Evolutionary conservation across 2,329 filamentous ascomycete species (phyloP), one percentile per base, ranked within the genome.

Genomic region (Penicillium polonicum): DNA sequence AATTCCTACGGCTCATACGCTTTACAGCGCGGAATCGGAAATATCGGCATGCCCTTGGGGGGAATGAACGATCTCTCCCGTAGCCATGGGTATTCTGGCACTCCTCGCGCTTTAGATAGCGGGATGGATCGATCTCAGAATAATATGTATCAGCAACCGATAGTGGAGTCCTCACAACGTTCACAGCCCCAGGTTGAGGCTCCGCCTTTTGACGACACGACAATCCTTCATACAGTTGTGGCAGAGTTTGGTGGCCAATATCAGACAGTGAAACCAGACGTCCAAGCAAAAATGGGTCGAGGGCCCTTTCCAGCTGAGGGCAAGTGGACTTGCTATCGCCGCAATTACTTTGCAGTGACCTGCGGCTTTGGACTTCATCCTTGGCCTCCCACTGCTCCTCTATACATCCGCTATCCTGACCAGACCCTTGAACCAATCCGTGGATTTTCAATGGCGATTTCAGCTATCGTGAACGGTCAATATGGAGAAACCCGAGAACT

Each of bases 301-400:
- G 92, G 92, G 0, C 95, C 96, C 76, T 96, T 96, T 71, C 79
- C 87, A 36, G 83, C 83, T 4, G 92, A 95, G 55, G 82, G 84
- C 19, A 90, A 92, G 66, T 96, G 91, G 91, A 96, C 92, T 0
- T 96, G 92, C 76, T 96, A 96, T 72, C 83, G 92, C 35, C 84
- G 92, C 43, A 96, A 96, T 72, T 96, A 96, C 75, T 94, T 96
- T 72, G 88, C 90, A 0, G 91, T 94, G 52, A 85, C 88, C 51
- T 93, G 90, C 72, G 90, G 88, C 3, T 96, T 88, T 74, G 83
- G 83, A 13, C 78, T 96, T 25, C 80, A 81, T 41, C 89, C 89
- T 76, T 87, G 77, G 80, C 80, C 70, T 72, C 67, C 67, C 72
- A 74, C 52, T 74, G 78, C 55, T 79, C 84, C 85, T 27, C 76